Base-by-base conservation (phyloP, 2,329 filamentous ascomycete species). In the Aspergillus versicolor region DNA sequence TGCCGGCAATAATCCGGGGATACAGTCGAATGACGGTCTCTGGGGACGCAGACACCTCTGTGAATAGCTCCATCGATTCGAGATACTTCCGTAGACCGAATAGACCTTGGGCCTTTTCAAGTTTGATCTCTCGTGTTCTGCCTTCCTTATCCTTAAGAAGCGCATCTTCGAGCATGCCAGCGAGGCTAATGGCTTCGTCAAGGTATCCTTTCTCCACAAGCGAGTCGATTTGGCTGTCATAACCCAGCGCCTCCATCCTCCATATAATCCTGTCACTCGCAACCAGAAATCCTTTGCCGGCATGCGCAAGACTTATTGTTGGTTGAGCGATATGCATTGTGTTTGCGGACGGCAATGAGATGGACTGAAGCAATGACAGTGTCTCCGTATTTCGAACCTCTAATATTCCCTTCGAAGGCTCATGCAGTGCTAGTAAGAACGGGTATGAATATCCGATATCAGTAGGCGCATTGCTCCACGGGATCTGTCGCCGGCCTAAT, bases 381-480 rank as follows among this genome's bases (percentile, higher is more conserved):
- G 93, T 97, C 57, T 94, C 89, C 0, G 94, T 93, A 68, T 97
- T 99, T 41, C 94, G 84, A 38, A 99, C 88, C 74, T 99, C 94
- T 11, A 99, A 78, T 0, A 85, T 86, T 3, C 93, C 92, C 73
- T 94, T 96, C 1, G 89, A 82, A 0, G 91, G 86, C 7, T 91
- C 81, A 69, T 96, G 92, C 13, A 99, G 79, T 9, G 92, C 90
- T 48, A 99, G 80, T 54, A 99, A 87, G 70, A 97, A 99, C 0
- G 94, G 94, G 71, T 99, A 99, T 21, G 92, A 97, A 73, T 97
- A 99, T 21, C 93, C 94, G 58, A 99, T 88, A 55, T 88, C 88
- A 67, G 97, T 92, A 1, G 94, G 95, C 1, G 93, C 91, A 34
- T 85, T 81, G 42, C 87, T 84, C 94, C 94, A 99, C 1, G 92